These are phyloP conservation scores for Narthecium ossifragum DNA, from an alignment of 106 monocot genomes.

Conservation along the genomic window DNA sequence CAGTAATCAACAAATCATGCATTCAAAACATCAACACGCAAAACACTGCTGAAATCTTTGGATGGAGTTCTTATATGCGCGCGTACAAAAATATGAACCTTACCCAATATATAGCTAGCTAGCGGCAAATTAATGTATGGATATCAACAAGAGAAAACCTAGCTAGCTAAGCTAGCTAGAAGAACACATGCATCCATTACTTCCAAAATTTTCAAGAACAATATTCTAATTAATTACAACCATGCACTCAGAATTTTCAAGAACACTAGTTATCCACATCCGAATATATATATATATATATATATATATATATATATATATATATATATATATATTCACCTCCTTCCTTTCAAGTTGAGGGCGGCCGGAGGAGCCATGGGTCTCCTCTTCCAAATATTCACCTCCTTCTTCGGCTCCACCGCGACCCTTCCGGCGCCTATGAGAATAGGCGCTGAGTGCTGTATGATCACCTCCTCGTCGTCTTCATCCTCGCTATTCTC, in stretches of 20 bases:
- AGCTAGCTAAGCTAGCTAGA: no score
- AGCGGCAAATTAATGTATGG: no score
- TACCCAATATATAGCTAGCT: no score
- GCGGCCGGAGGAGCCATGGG: conserved; percentile 16
- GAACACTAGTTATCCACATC: background rate
- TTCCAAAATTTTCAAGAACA: background rate
- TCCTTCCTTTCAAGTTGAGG: conserved; percentile 11
- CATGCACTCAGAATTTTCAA: no score
- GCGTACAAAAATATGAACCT: no score
- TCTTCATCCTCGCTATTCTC: conserved; percentile 12
- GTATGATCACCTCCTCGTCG: conserved; percentile 15
- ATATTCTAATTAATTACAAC: no score
- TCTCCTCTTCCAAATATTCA: conserved; percentile 57
- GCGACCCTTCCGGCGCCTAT: conserved; percentile 16
- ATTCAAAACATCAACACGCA: no score
- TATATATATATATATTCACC: background rate
- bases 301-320: background rate
- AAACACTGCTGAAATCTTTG: no score
- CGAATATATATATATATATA: background rate
- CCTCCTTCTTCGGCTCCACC: conserved; percentile 35
- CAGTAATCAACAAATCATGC: no score
- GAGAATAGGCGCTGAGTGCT: conserved; percentile 32
- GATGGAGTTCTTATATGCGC: no score
- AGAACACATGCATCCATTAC: no score
- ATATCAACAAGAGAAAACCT: no score